phyloP scores from a whole-genome alignment of 169 alveolate species.

The Theileria equi region DNA sequence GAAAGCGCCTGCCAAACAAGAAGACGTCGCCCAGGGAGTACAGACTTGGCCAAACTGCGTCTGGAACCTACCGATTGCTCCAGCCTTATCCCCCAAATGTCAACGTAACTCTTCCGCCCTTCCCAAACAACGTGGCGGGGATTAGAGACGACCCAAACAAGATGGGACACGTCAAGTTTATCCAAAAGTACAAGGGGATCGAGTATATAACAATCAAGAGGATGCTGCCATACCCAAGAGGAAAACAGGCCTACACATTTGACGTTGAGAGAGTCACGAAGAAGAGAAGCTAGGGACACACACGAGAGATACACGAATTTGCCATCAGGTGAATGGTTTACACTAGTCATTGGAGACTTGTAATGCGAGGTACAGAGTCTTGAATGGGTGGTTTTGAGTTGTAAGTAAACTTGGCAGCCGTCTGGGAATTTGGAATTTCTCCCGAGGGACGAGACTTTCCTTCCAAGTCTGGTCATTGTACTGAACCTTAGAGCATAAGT shows the following conservation, averaged over 20 bases:
- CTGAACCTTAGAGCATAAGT: too few relatives aligned
- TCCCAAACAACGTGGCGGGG: conserved; percentile 66
- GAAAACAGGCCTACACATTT: conserved; percentile 37
- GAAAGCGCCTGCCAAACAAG: conserved; percentile 62
- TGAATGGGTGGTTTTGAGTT: too few relatives aligned
- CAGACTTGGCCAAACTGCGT: conserved; percentile 59
- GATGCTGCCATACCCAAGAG: conserved; percentile 58
- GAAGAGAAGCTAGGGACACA: too few relatives aligned
- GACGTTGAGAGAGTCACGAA: conserved; percentile 30
- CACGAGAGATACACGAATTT: too few relatives aligned
- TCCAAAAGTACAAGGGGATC: conserved; percentile 72
- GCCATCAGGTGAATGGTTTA: too few relatives aligned
- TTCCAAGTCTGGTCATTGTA: too few relatives aligned
- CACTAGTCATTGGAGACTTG: too few relatives aligned
- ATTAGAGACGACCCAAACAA: conserved; percentile 58
- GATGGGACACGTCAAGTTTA: conserved; percentile 50
- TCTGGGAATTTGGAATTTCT: too few relatives aligned
- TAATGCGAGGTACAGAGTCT: too few relatives aligned
- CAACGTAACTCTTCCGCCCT: conserved; percentile 70
- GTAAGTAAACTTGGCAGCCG: too few relatives aligned
- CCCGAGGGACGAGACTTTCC: too few relatives aligned
- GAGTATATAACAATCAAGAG: conserved; percentile 69
- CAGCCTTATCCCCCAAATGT: conserved; percentile 77
- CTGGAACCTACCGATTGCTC: conserved; percentile 51
- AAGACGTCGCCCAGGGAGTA: conserved; percentile 67